phyloP scores from a whole-genome alignment of 2,329 filamentous ascomycete species.

The Bisporella sp. region DNA sequence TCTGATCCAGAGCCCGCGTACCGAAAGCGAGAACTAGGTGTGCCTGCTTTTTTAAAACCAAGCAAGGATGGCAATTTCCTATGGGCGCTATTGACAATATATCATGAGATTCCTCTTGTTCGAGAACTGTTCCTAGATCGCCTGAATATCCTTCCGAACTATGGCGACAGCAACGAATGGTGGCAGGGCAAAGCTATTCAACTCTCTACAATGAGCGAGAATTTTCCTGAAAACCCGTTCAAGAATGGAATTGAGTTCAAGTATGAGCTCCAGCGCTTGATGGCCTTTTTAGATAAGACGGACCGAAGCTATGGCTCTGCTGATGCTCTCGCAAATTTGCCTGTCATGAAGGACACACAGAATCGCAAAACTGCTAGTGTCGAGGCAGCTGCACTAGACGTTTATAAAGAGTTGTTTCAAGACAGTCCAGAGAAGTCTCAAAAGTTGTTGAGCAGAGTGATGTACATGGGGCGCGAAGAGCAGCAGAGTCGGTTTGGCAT shows the following conservation, averaged over 20 bases:
- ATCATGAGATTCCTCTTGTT: slow-evolving; percentile 51
- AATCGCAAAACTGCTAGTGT: slow-evolving; percentile 35
- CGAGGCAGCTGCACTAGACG: slow-evolving; percentile 19
- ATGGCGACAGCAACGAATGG: slow-evolving; percentile 52
- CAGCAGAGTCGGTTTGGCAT: slow-evolving; percentile 22
- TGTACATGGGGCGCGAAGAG: slow-evolving; percentile 7
- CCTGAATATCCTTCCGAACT: slow-evolving; percentile 36
- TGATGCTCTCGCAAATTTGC: slow-evolving; percentile 35
- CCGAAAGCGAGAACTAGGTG: slow-evolving; percentile 36
- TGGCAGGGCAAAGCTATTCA: slow-evolving; percentile 51
- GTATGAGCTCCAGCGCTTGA: slow-evolving; percentile 51
- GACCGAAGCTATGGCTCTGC: slow-evolving; percentile 53
- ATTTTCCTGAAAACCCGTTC: neutral
- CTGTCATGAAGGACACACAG: slow-evolving; percentile 18
- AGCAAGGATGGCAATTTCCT: slow-evolving; percentile 30
- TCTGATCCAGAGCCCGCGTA: slow-evolving; percentile 30
- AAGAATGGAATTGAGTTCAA: slow-evolving; percentile 24
- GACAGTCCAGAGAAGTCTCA: slow-evolving; percentile 10
- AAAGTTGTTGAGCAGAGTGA: slow-evolving; percentile 23
- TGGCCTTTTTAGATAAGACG: slow-evolving; percentile 56
- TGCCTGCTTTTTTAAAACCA: slow-evolving; percentile 49
- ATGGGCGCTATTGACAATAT: slow-evolving; percentile 49
- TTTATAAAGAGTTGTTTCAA: slow-evolving; percentile 15
- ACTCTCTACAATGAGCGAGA: slow-evolving; percentile 8
- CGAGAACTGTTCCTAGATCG: slow-evolving; percentile 47